Base-by-base conservation (phyloP, 495 filamentous ascomycete genomes). In the Ramalina peruviana region DNA sequence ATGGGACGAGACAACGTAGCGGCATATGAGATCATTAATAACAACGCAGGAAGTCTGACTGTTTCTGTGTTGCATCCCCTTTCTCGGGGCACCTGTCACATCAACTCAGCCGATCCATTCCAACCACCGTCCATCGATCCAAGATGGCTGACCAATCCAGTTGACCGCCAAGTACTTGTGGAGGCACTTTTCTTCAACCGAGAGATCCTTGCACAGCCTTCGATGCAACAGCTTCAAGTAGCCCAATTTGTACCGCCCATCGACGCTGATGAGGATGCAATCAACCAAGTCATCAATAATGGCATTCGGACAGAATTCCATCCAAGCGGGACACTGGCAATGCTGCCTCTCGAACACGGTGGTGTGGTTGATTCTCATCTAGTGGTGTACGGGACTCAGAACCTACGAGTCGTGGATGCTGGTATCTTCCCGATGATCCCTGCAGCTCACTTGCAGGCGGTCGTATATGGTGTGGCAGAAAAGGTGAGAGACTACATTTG, bases 341-440 rank as follows among this genome's bases (percentile, higher is more conserved):
- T 76, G 73, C 60, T 76, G 3, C 71, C 70, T 6, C 56, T 52
- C 2, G 60, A 64, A 4, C 62, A 67, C 3, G 73, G 73, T 16
- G 71, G 73, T 25, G 73, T 76, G 0, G 73, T 76, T 1, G 68
- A 72, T 42, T 60, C 70, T 4, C 61, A 65, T 15, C 62, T 76
- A 3, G 60, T 60, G 38, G 73, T 76, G 0, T 73, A 71, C 46
- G 73, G 73, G 1, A 65, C 69, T 10, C 48, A 62, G 9, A 75
- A 75, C 43, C 61, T 76, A n/a, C 68, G 73, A 4, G 69, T 76
- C 1, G 71, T 70, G 1, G 71, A 74, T 42, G 70, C 70, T 4
- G 63, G 67, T 47, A 61, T 74, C 5, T 60, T 65, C 0, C 73
- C 73, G 0, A 58, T 74, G 17, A 59, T 72, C 1, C 60, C 72